Evolutionary conservation across 2,329 filamentous ascomycete species (phyloP).

Genomic region (Colletotrichum chrysophilum): DNA sequence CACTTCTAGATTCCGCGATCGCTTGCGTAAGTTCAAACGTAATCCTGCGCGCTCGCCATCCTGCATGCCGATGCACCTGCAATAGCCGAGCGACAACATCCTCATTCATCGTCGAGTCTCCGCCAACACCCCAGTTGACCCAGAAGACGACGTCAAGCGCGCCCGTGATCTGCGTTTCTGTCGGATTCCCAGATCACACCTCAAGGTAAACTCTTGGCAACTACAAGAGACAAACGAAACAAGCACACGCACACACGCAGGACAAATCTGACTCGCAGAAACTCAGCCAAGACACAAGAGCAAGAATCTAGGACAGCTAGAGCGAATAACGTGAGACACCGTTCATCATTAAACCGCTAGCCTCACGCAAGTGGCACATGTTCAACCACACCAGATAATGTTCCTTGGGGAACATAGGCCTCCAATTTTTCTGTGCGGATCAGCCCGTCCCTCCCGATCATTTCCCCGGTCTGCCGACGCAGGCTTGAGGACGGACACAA

Average conservation of each 20-base stretch:
- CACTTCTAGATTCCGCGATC: conserved; percentile 4
- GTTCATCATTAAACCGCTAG: neutral
- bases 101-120: neutral
- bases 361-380: neutral
- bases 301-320: neutral
- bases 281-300: conserved; percentile 3
- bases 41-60: neutral
- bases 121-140: neutral
- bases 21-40: conserved; percentile 18
- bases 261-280: conserved; percentile 1
- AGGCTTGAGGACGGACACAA: neutral
- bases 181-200: neutral
- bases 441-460: conserved; percentile 15
- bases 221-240: neutral
- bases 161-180: neutral
- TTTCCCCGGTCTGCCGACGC: conserved; percentile 9
- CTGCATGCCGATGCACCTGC: conserved; percentile 8
- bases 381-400: neutral
- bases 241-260: neutral
- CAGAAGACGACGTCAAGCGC: conserved; percentile 3
- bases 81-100: conserved; percentile 10
- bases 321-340: conserved; percentile 9
- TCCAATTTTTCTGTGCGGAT: conserved; percentile 2
- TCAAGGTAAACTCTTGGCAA: conserved; percentile 1
- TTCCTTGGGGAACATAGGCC: neutral